Percentiles rank a stretch among this genome's conserved stretches.
Evolutionary conservation across 768 basidiomycete genomes (phyloP).

Genomic region (Tulasnella calospora): DNA sequence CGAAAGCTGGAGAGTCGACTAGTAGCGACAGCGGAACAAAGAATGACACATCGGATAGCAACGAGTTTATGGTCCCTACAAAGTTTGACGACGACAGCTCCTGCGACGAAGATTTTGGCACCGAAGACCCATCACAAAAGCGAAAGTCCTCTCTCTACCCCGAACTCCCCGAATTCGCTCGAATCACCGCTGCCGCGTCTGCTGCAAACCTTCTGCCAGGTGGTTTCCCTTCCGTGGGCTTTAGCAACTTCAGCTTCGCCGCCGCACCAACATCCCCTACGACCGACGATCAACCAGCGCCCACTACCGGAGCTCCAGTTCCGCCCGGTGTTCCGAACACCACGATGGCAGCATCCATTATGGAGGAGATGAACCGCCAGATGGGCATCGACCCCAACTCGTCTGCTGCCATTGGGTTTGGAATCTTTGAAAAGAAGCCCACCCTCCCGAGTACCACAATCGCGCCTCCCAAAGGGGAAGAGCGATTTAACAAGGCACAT

Average conservation of each 20-base stretch:
- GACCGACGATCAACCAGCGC: conserved; percentile 29
- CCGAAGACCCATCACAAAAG: background rate
- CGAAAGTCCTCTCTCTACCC: conserved; percentile 14
- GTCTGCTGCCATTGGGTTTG: conserved; percentile 10
- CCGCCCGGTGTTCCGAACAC: conserved; percentile 37
- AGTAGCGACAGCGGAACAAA: conserved; percentile 5
- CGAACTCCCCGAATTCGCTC: conserved; percentile 21
- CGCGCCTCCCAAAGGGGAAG: conserved; percentile 4
- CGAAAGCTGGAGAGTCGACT: background rate
- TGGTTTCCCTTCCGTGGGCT: conserved; percentile 17
- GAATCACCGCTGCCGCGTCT: conserved; percentile 16
- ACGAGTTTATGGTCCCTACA: conserved; percentile 3
- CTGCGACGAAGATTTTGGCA: background rate
- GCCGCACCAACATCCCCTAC: conserved; percentile 52
- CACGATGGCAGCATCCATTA: conserved; percentile 57
- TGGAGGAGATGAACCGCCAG: conserved; percentile 78
- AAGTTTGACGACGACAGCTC: conserved; percentile 2
- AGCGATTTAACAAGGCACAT: conserved; percentile 16
- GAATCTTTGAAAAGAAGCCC: conserved; percentile 4
- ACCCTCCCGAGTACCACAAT: conserved; percentile 1
- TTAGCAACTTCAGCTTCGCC: conserved; percentile 29
- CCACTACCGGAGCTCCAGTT: conserved; percentile 35
- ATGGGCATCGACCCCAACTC: conserved; percentile 47
- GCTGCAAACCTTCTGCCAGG: background rate
- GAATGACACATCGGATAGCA: conserved; percentile 1